A percentile compares a stretch with the other conserved stretches of the same genome.
phyloP scores from a whole-genome alignment of 1,284 basidiomycete species.

The Puccinia coronata region DNA sequence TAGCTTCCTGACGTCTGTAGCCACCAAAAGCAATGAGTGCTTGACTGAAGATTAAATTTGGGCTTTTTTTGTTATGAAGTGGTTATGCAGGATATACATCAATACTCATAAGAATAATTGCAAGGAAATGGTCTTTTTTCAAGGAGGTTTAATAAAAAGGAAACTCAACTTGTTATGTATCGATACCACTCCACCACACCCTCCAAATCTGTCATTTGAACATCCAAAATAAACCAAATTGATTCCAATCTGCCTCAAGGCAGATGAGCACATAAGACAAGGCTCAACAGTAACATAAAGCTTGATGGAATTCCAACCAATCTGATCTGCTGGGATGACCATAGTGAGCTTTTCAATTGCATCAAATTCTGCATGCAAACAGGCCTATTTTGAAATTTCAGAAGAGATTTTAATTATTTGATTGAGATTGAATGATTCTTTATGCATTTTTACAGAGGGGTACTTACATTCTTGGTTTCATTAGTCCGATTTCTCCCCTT shows the following conservation, averaged over 20 bases:
- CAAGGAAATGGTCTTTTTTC: too few relatives aligned
- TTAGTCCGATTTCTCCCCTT: slow-evolving; percentile 90
- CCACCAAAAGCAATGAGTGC: slow-evolving; percentile 78
- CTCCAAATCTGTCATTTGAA: slow-evolving; percentile 94
- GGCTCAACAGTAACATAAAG: slow-evolving; percentile 99
- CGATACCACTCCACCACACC: slow-evolving; percentile 89
- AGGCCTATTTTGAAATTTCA: slow-evolving; percentile 68
- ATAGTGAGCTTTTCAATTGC: slow-evolving; percentile 81
- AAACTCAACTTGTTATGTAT: slow-evolving; percentile 72
- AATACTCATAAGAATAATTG: background rate
- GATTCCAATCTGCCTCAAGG: slow-evolving; percentile 89
- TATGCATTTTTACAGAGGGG: background rate
- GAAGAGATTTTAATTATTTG: too few relatives aligned
- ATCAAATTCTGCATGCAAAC: slow-evolving; percentile 94
- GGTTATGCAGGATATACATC: background rate
- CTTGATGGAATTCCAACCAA: slow-evolving; percentile 72
- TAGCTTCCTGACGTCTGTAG: slow-evolving; percentile 85
- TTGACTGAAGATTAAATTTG: slow-evolving; percentile 63
- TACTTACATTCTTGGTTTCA: slow-evolving; percentile 78
- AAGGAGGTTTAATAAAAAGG: background rate
- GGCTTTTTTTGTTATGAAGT: slow-evolving; percentile 51
- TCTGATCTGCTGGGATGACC: slow-evolving; percentile 24
- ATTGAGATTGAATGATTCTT: slow-evolving; percentile 25
- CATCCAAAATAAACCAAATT: slow-evolving; percentile 89
- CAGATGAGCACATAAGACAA: slow-evolving; percentile 98